Base-by-base conservation (phyloP, 305 asterid species). In the Salvia sclarea region DNA sequence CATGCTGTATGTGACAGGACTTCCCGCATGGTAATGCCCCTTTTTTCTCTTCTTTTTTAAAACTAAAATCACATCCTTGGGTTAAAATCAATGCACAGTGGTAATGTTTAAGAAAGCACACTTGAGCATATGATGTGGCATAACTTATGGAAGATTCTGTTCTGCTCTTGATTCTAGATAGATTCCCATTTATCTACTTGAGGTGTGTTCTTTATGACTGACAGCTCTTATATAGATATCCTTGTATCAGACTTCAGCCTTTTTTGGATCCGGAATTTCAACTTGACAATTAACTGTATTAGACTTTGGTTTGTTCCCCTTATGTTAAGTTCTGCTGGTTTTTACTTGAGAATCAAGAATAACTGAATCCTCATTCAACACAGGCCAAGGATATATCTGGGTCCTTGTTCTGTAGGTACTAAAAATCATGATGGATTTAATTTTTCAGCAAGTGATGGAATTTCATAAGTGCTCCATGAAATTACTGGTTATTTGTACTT, bases 1-100 rank as follows among this genome's bases (percentile, higher is more conserved):
- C 95, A 91, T 60, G 97, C 98, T 37, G 87, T 87, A 38, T 80
- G 91, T 54, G 95, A 88, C 81, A 79, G 96, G 80, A 84, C 80
- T 64, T 82, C 69, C 37, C 91, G 88, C 79, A 70, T 87, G 96
- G 97, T 93, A 90, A 44, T 61, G 49, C 49, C 45, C 33, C 30
- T 13, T 17, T 64, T 49, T 30, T 53, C 17, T 16, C 28, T 65
- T 52, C 52, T 35, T 12, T 41, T 56, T 52, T 28, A n/a, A n/a
- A n/a, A 12, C 38, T 61, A 31, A 47, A 24, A 31, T 21, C 61
- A 65, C 16, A 59, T 67, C 2, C 30, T 68, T 60, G 11, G 33
- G 35, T 14, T 18, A 10, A 11, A 54, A 40, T 30, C 8, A 18
- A 8, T 2, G 13, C 30, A 30, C 3, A 13, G 38, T 17, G 43